A percentile compares a stretch with the other conserved stretches of the same genome.
These are phyloP conservation scores for Phyllosticta paracitricarpa DNA, from an alignment of 2,329 filamentous ascomycete species.

Conservation along the genomic window DNA sequence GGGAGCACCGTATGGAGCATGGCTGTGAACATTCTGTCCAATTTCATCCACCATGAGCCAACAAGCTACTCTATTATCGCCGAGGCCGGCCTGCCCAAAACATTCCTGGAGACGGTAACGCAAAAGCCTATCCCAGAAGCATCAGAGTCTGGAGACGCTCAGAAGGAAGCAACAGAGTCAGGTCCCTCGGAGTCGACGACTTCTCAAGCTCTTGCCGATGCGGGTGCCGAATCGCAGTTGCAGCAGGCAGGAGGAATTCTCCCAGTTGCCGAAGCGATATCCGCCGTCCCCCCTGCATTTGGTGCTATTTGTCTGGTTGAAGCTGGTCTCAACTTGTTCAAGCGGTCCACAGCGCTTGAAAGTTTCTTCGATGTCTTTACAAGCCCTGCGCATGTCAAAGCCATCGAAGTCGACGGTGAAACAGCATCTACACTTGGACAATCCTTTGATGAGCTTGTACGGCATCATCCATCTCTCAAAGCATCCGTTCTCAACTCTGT, in stretches of 20 bases:
- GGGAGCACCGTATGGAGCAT: constrained; percentile 95
- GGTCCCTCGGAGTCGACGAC: background rate
- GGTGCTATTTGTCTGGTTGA: constrained; percentile 91
- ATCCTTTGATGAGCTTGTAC: constrained; percentile 86
- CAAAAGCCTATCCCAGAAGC: constrained; percentile 27
- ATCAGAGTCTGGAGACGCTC: background rate
- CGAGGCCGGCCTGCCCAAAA: constrained; percentile 82
- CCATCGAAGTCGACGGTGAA: constrained; percentile 64
- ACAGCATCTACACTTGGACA: constrained; percentile 66
- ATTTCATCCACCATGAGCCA: constrained; percentile 97
- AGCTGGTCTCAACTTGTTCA: constrained; percentile 76
- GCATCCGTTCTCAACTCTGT: constrained; percentile 74
- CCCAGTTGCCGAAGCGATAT: constrained; percentile 80
- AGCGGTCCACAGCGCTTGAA: constrained; percentile 69
- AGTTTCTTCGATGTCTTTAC: constrained; percentile 96
- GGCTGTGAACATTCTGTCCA: constrained; percentile 80
- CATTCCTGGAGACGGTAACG: constrained; percentile 73
- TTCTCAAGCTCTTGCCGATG: background rate
- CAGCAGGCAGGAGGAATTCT: constrained; percentile 59
- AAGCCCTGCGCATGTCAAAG: constrained; percentile 77
- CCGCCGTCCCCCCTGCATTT: constrained; percentile 75
- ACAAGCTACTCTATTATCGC: constrained; percentile 95
- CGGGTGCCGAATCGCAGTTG: background rate
- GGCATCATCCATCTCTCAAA: constrained; percentile 82
- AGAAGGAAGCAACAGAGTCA: constrained; percentile 15